Evolutionary conservation across 768 basidiomycete species (phyloP), one percentile per base, ranked within the genome.

Genomic region (Gymnopilus junonius): DNA sequence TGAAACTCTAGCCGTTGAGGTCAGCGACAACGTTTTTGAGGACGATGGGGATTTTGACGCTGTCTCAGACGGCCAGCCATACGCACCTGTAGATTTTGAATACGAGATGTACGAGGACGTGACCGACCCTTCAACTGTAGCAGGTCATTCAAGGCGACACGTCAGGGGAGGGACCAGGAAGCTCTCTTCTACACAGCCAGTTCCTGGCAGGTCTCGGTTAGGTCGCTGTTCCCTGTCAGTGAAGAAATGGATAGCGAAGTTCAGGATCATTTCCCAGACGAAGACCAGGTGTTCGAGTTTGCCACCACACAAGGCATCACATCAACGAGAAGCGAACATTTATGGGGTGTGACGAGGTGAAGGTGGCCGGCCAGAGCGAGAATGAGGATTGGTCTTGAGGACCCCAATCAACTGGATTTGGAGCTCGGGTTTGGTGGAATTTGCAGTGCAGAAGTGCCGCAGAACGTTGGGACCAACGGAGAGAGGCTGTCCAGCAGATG

Each of bases 191-290:
- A 20, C 23, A 8, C 62, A 46, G 2, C 21, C 61, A 1, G 34
- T 58, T 32, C 34, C 56, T 21, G 58, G 51, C 53, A 55, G 54
- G 23, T 55, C 59, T 34, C 58, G 62, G 12, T 58, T 63, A 27
- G 63, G 62, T 6, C 67, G 68, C 64, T 82, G 39, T 80, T 82
- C 69, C 79, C 81, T 11, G 81, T 83, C 21, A 77, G 71, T 51
- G 82, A 82, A 58, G 76, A 77, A 58, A 72, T 70, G 15, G 77
- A 76, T 39, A 75, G 72, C 4, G 70, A 71, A 43, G 63, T 62
- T 2, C 70, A 69, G 35, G 67, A 67, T 34, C 59, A 67, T 40
- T 61, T 50, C 25, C 59, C 61, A 62, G 64, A 64, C n/a, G 70
- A 73, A 39, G 71, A 71, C 17, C 56, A 68, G 32, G 65, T 64